Evolutionary conservation across 23 red algal species (phyloP).

Genomic region (Pyropia yezoensis): DNA sequence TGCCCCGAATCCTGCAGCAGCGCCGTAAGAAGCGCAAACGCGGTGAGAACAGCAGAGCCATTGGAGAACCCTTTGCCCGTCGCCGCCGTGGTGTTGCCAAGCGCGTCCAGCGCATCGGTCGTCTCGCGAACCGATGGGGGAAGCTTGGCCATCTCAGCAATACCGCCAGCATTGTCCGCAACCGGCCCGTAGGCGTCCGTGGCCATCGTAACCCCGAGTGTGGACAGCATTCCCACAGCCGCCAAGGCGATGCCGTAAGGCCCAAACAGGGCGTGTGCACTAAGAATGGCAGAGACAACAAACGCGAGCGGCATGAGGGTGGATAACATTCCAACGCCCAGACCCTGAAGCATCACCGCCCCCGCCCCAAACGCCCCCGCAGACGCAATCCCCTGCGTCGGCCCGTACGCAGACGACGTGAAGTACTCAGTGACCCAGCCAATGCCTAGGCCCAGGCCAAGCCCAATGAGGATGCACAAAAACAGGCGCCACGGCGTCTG

Average conservation of each 20-base stretch:
- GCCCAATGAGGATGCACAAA: conserved; percentile 23
- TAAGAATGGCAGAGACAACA: conserved; percentile 36
- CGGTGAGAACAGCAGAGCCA: conserved; percentile 39
- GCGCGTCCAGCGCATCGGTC: conserved; percentile 22
- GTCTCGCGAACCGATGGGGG: conserved; percentile 13
- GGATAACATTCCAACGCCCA: conserved; percentile 37
- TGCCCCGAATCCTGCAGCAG: conserved; percentile 22
- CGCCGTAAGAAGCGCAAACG: conserved; percentile 20
- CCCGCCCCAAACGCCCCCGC: conserved; percentile 14
- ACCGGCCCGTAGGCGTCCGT: conserved; percentile 32
- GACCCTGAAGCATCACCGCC: conserved; percentile 19
- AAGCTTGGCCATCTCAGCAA: conserved; percentile 24
- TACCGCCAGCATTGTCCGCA: conserved; percentile 34
- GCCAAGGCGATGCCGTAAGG: conserved; percentile 63
- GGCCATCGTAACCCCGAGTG: conserved; percentile 21
- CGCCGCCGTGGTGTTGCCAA: conserved; percentile 26
- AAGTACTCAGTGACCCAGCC: conserved; percentile 37
- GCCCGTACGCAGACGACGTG: conserved; percentile 10
- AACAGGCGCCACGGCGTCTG: conserved; percentile 30
- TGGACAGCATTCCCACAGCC: conserved; percentile 48
- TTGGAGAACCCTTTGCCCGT: conserved; percentile 26
- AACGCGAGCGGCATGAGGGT: conserved; percentile 18
- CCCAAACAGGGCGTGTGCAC: conserved; percentile 42
- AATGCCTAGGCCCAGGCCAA: conserved; percentile 4
- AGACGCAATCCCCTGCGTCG: conserved; percentile 3